A percentile compares a stretch with the other conserved stretches of the same genome.
Conservation (phyloP, 73 alveolate genomes). For the Loxodes magnus region DNA sequence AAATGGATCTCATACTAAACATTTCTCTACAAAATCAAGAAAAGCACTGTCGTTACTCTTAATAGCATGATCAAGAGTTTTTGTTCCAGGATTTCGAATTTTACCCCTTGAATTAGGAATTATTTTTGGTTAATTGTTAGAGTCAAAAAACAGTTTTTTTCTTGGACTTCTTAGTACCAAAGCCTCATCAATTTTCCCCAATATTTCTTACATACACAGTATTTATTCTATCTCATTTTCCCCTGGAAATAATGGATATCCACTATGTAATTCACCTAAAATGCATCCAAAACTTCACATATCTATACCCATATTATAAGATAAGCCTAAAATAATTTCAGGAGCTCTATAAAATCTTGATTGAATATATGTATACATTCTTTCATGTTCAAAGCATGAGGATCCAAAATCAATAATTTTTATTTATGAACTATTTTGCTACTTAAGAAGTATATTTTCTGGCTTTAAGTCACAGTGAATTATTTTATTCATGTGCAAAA, state of each 20-base stretch:
- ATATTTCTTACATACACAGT: slow-evolving; percentile 44
- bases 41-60: slow-evolving; percentile 1
- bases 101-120: slow-evolving; percentile 18
- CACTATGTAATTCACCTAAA: slow-evolving; percentile 41
- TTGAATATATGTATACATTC: slow-evolving; percentile 19
- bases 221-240: slow-evolving; percentile 52
- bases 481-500: slow-evolving; percentile 36
- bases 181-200: slow-evolving; percentile 34
- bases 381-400: slow-evolving; percentile 15
- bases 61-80: background rate
- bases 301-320: slow-evolving; percentile 67
- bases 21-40: slow-evolving; percentile 5
- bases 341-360: slow-evolving; percentile 78
- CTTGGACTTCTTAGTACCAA: slow-evolving; percentile 4
- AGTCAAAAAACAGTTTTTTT: slow-evolving; percentile 18
- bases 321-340: slow-evolving; percentile 73
- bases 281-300: slow-evolving; percentile 86
- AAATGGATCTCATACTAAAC: slow-evolving; percentile 17
- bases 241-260: slow-evolving; percentile 63
- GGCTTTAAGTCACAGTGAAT: slow-evolving; percentile 92
- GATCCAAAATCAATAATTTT: slow-evolving; percentile 85
- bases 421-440: slow-evolving; percentile 43
- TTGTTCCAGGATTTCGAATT: slow-evolving; percentile 15
- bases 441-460: slow-evolving; percentile 68
- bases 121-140: slow-evolving; percentile 10